Evolutionary conservation across 495 filamentous ascomycete species (phyloP).

Genomic region (Aspergillus incahuasiensis): DNA sequence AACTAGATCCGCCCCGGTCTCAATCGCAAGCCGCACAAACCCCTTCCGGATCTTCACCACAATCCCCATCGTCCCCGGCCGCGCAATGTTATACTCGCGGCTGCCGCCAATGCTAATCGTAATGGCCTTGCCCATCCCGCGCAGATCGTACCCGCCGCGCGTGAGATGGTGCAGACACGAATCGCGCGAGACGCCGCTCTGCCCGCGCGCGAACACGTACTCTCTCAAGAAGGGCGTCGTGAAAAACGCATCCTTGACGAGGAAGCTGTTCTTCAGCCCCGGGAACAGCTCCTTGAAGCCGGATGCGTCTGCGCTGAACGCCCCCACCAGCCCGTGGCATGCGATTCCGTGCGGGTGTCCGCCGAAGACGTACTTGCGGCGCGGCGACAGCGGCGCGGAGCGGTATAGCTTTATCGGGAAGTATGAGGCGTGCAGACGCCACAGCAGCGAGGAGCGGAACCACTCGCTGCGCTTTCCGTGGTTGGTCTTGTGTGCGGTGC

Average conservation of each 20-base stretch:
- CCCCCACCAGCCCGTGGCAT: conserved; percentile 72
- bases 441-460: conserved; percentile 51
- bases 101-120: conserved; percentile 27
- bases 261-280: conserved; percentile 63
- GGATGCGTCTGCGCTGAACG: conserved; percentile 72
- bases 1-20: conserved; percentile 24
- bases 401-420: conserved; percentile 21
- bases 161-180: conserved; percentile 25
- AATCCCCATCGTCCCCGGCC: conserved; percentile 21
- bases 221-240: conserved; percentile 18
- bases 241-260: conserved; percentile 20
- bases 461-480: conserved; percentile 62
- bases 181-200: conserved; percentile 20
- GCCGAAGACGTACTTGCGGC: conserved; percentile 82
- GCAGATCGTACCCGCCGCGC: conserved; percentile 21
- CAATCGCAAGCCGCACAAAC: conserved; percentile 20
- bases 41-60: conserved; percentile 25
- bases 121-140: conserved; percentile 27
- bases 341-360: conserved; percentile 91
- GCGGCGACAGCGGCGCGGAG: conserved; percentile 49
- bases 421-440: conserved; percentile 18
- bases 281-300: conserved; percentile 82
- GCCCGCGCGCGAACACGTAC: conserved; percentile 16
- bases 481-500: conserved; percentile 62
- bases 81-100: conserved; percentile 23